Evolutionary conservation across 345 rosid genomes (phyloP).

Genomic region (Rhizophora apiculata): DNA sequence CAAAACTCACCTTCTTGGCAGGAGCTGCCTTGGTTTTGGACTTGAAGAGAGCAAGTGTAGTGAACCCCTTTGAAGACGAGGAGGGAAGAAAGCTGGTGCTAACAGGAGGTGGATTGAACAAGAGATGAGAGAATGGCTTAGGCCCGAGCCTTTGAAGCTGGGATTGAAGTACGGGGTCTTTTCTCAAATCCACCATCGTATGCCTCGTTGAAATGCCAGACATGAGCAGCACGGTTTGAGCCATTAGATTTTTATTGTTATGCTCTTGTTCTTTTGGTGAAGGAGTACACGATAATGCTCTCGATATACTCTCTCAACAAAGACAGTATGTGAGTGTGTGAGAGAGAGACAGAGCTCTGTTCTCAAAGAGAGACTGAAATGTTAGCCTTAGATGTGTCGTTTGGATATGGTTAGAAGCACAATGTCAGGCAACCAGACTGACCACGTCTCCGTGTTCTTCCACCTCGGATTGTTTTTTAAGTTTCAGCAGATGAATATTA

Average conservation of each 20-base stretch:
- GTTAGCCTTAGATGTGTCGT: conserved; percentile 7
- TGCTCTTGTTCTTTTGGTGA: background rate
- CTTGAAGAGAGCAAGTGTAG: conserved; percentile 71
- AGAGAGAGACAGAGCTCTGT: background rate
- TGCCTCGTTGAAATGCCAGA: conserved; percentile 57
- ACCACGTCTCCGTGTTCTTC: conserved; percentile 49
- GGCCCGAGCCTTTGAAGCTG: conserved; percentile 51
- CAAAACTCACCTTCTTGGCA: conserved; percentile 46
- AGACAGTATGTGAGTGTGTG: background rate
- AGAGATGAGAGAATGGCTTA: conserved; percentile 35
- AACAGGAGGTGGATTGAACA: conserved; percentile 30
- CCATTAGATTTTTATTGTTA: conserved; percentile 33
- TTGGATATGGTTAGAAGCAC: conserved; percentile 48
- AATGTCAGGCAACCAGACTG: conserved; percentile 45
- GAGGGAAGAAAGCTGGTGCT: conserved; percentile 23
- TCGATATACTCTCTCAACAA: background rate
- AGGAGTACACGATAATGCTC: background rate
- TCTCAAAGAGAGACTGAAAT: background rate
- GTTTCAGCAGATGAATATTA: too few species aligned
- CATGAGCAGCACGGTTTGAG: conserved; percentile 81
- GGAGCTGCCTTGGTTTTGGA: conserved; percentile 75
- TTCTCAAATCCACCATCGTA: conserved; percentile 35
- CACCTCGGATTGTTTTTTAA: background rate
- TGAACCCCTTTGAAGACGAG: conserved; percentile 24
- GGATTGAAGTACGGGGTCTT: conserved; percentile 46